phyloP scores from a whole-genome alignment of 2,329 filamentous ascomycete genomes.

The Aspergillus brunneoviolaceus region DNA sequence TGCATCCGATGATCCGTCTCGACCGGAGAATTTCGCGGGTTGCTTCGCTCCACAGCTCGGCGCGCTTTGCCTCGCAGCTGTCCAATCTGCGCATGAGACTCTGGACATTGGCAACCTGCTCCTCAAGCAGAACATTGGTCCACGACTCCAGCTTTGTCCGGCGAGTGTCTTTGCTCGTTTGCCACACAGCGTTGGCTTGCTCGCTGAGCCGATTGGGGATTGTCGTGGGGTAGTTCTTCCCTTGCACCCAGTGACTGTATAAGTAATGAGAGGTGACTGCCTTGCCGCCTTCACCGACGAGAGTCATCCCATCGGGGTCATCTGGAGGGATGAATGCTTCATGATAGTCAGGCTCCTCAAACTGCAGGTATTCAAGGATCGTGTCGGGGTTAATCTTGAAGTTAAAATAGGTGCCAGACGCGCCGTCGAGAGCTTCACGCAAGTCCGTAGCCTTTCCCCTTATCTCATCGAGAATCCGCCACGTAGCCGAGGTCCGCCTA shows the following conservation, averaged over 20 bases:
- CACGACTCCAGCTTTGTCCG: constrained; percentile 42
- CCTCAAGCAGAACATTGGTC: constrained; percentile 49
- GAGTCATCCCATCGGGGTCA: constrained; percentile 46
- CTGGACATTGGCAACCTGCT: constrained; percentile 40
- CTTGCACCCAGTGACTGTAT: no score
- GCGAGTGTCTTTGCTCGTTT: constrained; percentile 30
- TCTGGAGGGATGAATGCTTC: constrained; percentile 57
- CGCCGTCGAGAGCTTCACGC: constrained; percentile 15
- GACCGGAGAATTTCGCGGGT: constrained; percentile 42
- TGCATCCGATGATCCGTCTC: constrained; percentile 67
- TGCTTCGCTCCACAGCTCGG: constrained; percentile 14
- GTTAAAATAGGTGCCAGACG: no score
- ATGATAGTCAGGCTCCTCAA: constrained; percentile 55
- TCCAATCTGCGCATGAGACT: constrained; percentile 14
- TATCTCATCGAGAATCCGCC: constrained; percentile 45
- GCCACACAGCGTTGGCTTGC: no score
- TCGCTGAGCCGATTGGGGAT: no score
- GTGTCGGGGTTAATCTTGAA: constrained; percentile 10
- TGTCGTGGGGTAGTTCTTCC: no score
- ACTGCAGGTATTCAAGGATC: constrained; percentile 45
- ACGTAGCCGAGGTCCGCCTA: constrained; percentile 28
- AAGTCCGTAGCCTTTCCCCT: constrained; percentile 35
- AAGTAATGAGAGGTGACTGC: constrained; percentile 46
- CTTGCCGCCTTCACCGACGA: constrained; percentile 50
- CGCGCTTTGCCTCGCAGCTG: constrained; percentile 14